Conservation (phyloP, 495 filamentous ascomycete species). For the Penicillium egyptiacum region DNA sequence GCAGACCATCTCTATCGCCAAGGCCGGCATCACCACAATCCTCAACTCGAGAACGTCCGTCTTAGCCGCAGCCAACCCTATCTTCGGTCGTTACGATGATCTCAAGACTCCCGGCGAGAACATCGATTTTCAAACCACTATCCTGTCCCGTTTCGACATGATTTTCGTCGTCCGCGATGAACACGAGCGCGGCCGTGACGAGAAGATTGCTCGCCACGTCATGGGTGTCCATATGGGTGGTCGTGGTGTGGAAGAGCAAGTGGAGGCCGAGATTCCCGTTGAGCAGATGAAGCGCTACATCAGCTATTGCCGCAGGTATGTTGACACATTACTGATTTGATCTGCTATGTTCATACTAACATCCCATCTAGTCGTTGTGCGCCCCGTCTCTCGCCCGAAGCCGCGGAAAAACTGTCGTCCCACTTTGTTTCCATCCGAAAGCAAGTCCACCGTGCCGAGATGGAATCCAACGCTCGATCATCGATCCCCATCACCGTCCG, state of each 20-base stretch:
- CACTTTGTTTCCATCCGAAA: slow-evolving; percentile 97
- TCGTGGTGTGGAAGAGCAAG: slow-evolving; percentile 76
- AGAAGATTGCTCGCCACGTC: slow-evolving; percentile 92
- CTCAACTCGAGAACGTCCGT: slow-evolving; percentile 95
- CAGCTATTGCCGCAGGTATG: slow-evolving; percentile 93
- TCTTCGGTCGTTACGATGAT: slow-evolving; percentile 97
- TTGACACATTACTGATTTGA: slow-evolving; percentile 15
- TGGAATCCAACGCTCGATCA: slow-evolving; percentile 81
- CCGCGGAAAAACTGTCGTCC: slow-evolving; percentile 92
- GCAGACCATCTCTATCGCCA: slow-evolving; percentile 99
- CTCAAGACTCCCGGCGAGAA: slow-evolving; percentile 97
- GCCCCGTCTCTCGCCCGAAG: slow-evolving; percentile 86
- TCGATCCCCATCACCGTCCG: slow-evolving; percentile 97
- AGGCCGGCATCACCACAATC: slow-evolving; percentile 98
- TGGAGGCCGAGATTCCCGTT: slow-evolving; percentile 81
- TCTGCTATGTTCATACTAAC: slow-evolving; percentile 34
- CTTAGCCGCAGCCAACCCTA: slow-evolving; percentile 93
- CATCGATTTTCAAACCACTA: slow-evolving; percentile 99
- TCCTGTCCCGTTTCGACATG: slow-evolving; percentile 98
- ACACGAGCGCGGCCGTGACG: slow-evolving; percentile 85
- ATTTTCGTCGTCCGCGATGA: slow-evolving; percentile 99
- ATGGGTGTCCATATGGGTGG: slow-evolving; percentile 98
- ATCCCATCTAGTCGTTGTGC: slow-evolving; percentile 69
- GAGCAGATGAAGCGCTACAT: slow-evolving; percentile 99
- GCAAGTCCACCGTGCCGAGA: slow-evolving; percentile 87